Evolutionary conservation across 257 asterid genomes (phyloP).

Genomic region (Nicotiana tabacum): DNA sequence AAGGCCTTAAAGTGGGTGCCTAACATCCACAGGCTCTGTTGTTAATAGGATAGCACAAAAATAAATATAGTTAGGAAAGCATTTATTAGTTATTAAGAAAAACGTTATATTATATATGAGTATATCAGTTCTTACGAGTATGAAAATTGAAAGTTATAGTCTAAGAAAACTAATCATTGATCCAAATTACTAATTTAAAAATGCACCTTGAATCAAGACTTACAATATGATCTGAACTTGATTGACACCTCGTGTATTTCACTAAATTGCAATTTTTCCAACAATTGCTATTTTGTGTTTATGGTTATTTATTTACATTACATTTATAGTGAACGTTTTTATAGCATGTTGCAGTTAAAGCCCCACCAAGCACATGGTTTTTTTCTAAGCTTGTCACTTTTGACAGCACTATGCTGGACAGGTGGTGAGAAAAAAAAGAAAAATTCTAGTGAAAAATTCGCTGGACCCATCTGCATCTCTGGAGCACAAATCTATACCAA

Average conservation of each 20-base stretch:
- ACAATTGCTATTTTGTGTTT: background rate
- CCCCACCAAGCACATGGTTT: too few species aligned
- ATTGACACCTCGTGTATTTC: background rate
- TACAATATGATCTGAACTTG: background rate
- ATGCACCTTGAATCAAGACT: background rate
- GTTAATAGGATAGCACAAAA: background rate
- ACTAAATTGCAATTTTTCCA: background rate
- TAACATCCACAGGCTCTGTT: background rate
- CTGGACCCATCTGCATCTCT: too few species aligned
- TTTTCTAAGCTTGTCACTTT: too few species aligned
- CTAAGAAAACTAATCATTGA: background rate
- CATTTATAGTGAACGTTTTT: background rate
- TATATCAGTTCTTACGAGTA: background rate
- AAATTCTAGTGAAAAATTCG: too few species aligned
- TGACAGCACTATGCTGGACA: too few species aligned
- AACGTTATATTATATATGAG: background rate
- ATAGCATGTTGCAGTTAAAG: too few species aligned
- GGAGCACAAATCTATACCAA: too few species aligned
- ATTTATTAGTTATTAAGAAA: background rate
- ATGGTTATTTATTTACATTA: background rate
- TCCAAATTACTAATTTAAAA: background rate
- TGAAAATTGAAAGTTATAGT: background rate
- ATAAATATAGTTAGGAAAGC: background rate
- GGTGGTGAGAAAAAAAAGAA: too few species aligned
- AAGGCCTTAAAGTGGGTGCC: background rate